Conservation (phyloP, 352 stramenopile genomes). For the Pythium phragmitis region DNA sequence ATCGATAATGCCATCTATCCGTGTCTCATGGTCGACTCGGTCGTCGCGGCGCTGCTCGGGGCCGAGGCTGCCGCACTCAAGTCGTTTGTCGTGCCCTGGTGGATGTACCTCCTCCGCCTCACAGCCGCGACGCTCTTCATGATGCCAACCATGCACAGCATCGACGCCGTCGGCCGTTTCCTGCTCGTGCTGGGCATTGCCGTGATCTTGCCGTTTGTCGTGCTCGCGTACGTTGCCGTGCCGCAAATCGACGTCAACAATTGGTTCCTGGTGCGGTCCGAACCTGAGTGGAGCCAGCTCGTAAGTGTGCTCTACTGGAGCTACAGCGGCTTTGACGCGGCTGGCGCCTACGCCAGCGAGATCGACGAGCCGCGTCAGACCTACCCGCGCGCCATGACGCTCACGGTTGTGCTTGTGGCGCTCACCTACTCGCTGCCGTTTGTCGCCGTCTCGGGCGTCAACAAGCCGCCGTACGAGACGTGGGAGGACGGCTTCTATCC, state of each 20-base stretch:
- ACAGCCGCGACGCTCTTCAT: conserved; percentile 58
- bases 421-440: conserved; percentile 91
- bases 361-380: conserved; percentile 79
- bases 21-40: conserved; percentile 70
- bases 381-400: conserved; percentile 59
- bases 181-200: conserved; percentile 84
- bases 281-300: conserved; percentile 83
- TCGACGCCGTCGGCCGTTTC: conserved; percentile 88
- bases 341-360: conserved; percentile 90
- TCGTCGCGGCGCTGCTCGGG: conserved; percentile 43
- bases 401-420: conserved; percentile 78
- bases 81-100: conserved; percentile 42
- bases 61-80: conserved; percentile 25
- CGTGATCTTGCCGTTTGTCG: conserved; percentile 91
- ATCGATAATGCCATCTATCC: conserved; percentile 86
- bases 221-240: conserved; percentile 70
- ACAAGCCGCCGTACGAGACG: conserved; percentile 69
- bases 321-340: conserved; percentile 95
- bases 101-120: conserved; percentile 48
- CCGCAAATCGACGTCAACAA: conserved; percentile 57
- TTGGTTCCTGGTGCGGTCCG: conserved; percentile 67
- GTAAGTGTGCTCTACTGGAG: conserved; percentile 97
- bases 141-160: conserved; percentile 65
- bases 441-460: conserved; percentile 84
- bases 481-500: conserved; percentile 94